Conservation (phyloP, 2,329 filamentous ascomycete species). For the Chaetomiaceae sp. region DNA sequence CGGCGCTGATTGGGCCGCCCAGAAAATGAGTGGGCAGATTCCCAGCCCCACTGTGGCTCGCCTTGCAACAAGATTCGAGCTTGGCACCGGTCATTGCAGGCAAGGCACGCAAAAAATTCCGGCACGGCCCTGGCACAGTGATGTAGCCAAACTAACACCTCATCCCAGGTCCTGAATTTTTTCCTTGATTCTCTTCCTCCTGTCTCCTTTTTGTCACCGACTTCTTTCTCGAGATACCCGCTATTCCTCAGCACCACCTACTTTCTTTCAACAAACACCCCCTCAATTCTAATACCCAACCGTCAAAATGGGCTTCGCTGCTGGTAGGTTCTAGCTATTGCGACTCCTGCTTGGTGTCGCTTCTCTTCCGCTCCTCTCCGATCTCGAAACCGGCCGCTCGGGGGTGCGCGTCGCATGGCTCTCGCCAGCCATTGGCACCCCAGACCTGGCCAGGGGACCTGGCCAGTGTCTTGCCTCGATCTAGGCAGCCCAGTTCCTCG, state of each 20-base stretch:
- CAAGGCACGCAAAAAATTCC: slow-evolving; percentile 21
- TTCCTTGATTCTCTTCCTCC: slow-evolving; percentile 6
- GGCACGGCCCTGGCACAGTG: slow-evolving; percentile 10
- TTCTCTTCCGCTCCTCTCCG: slow-evolving; percentile 3
- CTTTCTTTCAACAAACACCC: slow-evolving; percentile 17
- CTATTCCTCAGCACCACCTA: slow-evolving; percentile 18
- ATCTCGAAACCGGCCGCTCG: slow-evolving; percentile 2
- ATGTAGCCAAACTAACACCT: slow-evolving; percentile 11
- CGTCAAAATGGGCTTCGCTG: slow-evolving; percentile 36
- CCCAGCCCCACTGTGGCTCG: slow-evolving; percentile 22
- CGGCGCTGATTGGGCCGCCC: slow-evolving; percentile 17
- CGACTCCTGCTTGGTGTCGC: not conserved
- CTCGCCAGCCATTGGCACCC: slow-evolving; percentile 23
- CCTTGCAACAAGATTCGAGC: slow-evolving; percentile 9
- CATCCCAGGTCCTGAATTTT: slow-evolving; percentile 17
- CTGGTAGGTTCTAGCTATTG: slow-evolving; percentile 34
- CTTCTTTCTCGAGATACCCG: slow-evolving; percentile 10
- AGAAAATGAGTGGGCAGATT: not conserved
- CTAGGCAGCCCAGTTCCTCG: not conserved
- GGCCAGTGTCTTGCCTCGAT: not conserved
- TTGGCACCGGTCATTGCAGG: slow-evolving; percentile 22
- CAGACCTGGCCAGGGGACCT: slow-evolving; percentile 3
- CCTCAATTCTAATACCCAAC: slow-evolving; percentile 21
- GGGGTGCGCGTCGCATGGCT: slow-evolving; percentile 2
- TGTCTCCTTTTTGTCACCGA: slow-evolving; percentile 15